Conservation (phyloP, 306 rosid genomes). For the Dryas alaskensis region DNA sequence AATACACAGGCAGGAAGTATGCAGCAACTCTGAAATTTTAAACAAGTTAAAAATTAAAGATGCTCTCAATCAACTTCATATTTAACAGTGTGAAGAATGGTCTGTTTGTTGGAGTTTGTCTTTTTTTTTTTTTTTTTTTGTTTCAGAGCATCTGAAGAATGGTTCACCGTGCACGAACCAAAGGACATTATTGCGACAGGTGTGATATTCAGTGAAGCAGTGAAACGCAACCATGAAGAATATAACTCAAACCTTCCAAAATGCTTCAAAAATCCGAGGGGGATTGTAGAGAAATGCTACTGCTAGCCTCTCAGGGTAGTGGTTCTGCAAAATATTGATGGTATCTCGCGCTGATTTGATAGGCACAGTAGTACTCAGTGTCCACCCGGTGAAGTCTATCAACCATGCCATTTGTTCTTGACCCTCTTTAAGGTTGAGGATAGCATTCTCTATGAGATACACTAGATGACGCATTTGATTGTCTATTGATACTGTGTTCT, state of each 20-base stretch:
- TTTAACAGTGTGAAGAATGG: too few relatives aligned
- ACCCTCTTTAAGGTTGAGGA: slow-evolving; percentile 49
- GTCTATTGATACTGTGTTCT: slow-evolving; percentile 65
- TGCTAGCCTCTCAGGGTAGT: slow-evolving; percentile 47
- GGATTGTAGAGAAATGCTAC: slow-evolving; percentile 51
- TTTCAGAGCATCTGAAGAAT: too few relatives aligned
- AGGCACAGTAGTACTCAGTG: slow-evolving; percentile 41
- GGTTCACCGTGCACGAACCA: neutral
- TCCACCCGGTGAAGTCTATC: slow-evolving; percentile 49
- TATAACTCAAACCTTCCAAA: slow-evolving; percentile 43
- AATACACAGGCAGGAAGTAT: neutral
- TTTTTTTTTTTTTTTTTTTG: too few relatives aligned
- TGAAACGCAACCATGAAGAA: neutral
- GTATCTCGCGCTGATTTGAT: slow-evolving; percentile 47
- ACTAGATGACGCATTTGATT: slow-evolving; percentile 75
- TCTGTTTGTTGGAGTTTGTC: too few relatives aligned
- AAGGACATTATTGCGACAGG: neutral
- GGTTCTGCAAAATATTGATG: slow-evolving; percentile 45
- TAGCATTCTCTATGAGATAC: slow-evolving; percentile 75
- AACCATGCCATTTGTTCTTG: slow-evolving; percentile 80
- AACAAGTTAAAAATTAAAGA: neutral
- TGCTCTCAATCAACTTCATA: neutral
- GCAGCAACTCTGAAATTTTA: neutral
- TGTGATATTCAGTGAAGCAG: neutral
- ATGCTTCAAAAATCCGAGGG: slow-evolving; percentile 46